Evolutionary conservation across 2,329 filamentous ascomycete species (phyloP).

Genomic region (Ophiocordyceps australis): DNA sequence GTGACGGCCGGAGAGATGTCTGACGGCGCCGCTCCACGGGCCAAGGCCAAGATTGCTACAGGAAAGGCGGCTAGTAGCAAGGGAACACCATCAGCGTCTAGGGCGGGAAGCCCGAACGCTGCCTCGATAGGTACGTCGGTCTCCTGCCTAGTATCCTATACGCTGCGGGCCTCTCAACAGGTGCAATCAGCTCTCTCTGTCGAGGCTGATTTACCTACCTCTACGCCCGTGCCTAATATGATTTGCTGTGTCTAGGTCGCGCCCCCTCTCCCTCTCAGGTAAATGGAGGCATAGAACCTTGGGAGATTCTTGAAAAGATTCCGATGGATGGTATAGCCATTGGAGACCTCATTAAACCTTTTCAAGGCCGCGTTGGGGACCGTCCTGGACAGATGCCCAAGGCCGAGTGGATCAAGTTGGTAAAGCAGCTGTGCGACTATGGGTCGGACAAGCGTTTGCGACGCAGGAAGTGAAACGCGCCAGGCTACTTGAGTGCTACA

Average conservation of each 20-base stretch:
- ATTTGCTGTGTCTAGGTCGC: conserved; percentile 7
- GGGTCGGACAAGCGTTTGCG: conserved; percentile 33
- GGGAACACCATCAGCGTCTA: conserved; percentile 38
- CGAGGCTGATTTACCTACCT: no score
- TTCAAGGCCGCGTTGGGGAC: conserved; percentile 32
- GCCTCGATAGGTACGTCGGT: conserved; percentile 12
- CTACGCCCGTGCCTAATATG: no score
- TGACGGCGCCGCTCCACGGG: conserved; percentile 29
- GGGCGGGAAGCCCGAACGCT: conserved; percentile 41
- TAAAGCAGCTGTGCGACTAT: conserved; percentile 35
- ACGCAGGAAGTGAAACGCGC: conserved; percentile 14
- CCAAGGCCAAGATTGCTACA: conserved; percentile 36
- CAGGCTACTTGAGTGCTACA: no score
- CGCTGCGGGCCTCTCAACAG: no score
- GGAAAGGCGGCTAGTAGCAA: conserved; percentile 23
- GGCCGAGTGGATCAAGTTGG: conserved; percentile 38
- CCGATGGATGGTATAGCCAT: conserved; percentile 36
- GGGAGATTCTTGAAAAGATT: conserved; percentile 35
- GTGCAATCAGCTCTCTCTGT: no score
- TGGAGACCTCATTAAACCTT: conserved; percentile 31
- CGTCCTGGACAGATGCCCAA: conserved; percentile 31
- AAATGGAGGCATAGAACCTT: conserved; percentile 21
- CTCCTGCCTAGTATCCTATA: no score
- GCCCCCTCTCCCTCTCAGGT: conserved; percentile 16
- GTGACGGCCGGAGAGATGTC: conserved; percentile 51